Conservation (phyloP, 2,329 filamentous ascomycete genomes). For the Cercospora sp. region DNA sequence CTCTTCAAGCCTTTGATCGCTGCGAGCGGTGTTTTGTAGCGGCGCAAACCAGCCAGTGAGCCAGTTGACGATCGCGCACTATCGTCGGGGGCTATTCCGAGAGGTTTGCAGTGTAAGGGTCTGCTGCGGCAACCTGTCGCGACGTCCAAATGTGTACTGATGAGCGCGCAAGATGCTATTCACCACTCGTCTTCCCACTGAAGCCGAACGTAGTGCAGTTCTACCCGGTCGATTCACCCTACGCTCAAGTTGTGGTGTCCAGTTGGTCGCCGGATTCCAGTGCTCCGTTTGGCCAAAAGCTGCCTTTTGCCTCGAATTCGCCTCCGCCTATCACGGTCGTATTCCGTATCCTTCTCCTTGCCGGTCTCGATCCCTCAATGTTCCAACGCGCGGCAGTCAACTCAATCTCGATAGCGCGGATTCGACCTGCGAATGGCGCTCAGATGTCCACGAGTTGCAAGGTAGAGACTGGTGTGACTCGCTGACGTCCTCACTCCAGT, state of each 20-base stretch:
- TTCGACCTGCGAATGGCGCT: slow-evolving; percentile 13
- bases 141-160: not conserved
- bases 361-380: not conserved
- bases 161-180: not conserved
- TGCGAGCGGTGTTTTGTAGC: not conserved
- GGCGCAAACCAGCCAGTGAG: not conserved
- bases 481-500: not conserved
- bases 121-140: not conserved
- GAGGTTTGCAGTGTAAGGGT: not conserved
- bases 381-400: not conserved
- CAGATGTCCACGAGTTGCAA: not conserved
- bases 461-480: not conserved
- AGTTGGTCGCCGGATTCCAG: not conserved
- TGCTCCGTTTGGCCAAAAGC: not conserved
- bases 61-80: not conserved
- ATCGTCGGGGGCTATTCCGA: not conserved
- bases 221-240: not conserved
- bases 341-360: not conserved
- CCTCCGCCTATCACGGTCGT: not conserved
- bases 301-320: not conserved
- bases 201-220: not conserved
- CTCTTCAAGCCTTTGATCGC: not conserved
- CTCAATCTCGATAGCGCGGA: not conserved
- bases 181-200: not conserved
- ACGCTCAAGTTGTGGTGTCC: not conserved